phyloP scores from a whole-genome alignment of 352 stramenopile genomes.

The Thalassiosira hispida region DNA sequence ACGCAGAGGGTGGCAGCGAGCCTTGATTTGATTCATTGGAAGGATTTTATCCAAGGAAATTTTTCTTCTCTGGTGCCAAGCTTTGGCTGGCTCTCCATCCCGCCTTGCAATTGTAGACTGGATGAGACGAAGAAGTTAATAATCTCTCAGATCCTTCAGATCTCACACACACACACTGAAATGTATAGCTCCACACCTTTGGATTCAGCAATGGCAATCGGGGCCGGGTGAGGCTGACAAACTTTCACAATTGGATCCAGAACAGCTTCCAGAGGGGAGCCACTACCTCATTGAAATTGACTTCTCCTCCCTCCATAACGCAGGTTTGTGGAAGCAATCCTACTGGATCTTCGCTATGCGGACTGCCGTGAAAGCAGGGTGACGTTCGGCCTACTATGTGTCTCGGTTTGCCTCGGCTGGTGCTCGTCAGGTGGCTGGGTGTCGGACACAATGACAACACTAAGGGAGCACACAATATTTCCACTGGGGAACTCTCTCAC shows the following conservation, averaged over 20 bases:
- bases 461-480: no score
- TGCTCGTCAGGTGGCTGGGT: no score
- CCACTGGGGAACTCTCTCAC: no score
- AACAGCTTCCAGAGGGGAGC: background rate
- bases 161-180: slow-evolving; percentile 28
- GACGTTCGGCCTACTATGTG: no score
- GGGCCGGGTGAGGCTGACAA: background rate
- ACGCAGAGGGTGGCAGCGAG: background rate
- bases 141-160: slow-evolving; percentile 3
- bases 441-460: no score
- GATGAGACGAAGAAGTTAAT: slow-evolving; percentile 7
- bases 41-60: background rate
- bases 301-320: background rate
- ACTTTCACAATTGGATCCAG: background rate
- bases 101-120: background rate
- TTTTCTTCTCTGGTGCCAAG: background rate
- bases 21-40: slow-evolving; percentile 12
- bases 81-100: background rate
- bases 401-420: no score
- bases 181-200: slow-evolving; percentile 12
- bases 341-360: no score
- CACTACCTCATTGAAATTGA: slow-evolving; percentile 20
- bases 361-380: no score
- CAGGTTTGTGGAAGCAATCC: no score
- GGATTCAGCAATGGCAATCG: background rate